Conservation (phyloP, 176 grass and related monocot genomes). For the Paspalum notatum region DNA sequence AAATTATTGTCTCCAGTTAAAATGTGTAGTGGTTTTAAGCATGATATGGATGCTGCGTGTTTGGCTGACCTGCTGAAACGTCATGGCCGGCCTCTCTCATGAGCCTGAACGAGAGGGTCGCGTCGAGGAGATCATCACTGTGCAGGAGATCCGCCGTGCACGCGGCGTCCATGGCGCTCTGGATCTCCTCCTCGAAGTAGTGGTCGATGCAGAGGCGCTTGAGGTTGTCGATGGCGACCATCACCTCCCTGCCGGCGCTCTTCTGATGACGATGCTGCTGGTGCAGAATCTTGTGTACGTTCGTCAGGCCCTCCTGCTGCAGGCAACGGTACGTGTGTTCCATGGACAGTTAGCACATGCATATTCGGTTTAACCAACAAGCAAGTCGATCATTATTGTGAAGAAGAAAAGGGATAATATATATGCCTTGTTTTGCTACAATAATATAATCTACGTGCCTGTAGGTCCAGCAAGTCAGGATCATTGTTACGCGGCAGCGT, state of each 20-base stretch:
- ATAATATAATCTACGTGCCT: too few species aligned
- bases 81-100: slow-evolving; percentile 45
- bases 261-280: not conserved
- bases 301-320: not conserved
- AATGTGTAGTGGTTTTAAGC: too few species aligned
- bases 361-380: too few species aligned
- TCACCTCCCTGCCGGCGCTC: not conserved
- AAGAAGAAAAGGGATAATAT: too few species aligned
- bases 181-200: slow-evolving; percentile 45
- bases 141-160: slow-evolving; percentile 11
- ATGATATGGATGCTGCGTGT: too few species aligned
- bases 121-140: slow-evolving; percentile 17
- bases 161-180: not conserved
- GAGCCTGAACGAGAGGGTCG: slow-evolving; percentile 46
- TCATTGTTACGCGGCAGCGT: too few species aligned
- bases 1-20: too few species aligned
- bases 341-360: too few species aligned
- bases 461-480: too few species aligned
- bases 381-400: too few species aligned
- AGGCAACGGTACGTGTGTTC: too few species aligned
- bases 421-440: too few species aligned
- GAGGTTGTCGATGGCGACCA: slow-evolving; percentile 45
- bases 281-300: slow-evolving; percentile 5
- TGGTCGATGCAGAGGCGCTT: slow-evolving; percentile 54
- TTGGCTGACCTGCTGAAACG: slow-evolving; percentile 32